Evolutionary conservation across 192 early-diverging fungal species (phyloP), one percentile per base, ranked within the genome.

Genomic region (Linnemannia exigua): DNA sequence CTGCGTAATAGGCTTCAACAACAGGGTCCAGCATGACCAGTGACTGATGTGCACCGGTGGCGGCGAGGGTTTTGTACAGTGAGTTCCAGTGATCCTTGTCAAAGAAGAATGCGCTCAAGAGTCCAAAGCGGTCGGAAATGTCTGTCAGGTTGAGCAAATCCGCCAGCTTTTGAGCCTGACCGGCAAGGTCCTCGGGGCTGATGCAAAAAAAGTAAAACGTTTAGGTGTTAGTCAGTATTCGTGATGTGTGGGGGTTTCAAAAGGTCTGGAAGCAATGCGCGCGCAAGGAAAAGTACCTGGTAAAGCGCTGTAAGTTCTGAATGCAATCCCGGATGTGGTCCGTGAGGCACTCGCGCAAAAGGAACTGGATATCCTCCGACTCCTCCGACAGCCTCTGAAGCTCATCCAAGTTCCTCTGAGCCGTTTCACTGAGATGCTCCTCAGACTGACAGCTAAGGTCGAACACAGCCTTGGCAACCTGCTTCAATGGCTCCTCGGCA

Each of bases 101-200:
- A 50, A 86, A 87, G 50, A 90, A 70, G 31, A 90, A 88, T 16
- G 73, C 38, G 19, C 58, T 67, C 28, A 76, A 48, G 5, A 84
- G 69, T 31, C 58, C 74, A 48, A 86, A 86, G 25, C 84, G 47
- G 0, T 86, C 84, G 1, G 78, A 44, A 5, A 72, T n/a, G 16
- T 86, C 84, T 0, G 77, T 37, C 77, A 86, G 33, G 11, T 77
- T 41, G 17, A 86, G 70, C 22, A 86, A n/a, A 46, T 86, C 84
- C 3, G 74, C 74, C 46, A 91, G 48, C 31, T 87, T 89, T 1
- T 77, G 73, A 9, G 80, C 87, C 8, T 89, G 87, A 36, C 79
- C 72, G 14, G 84, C 89, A 54, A 89, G 89, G 25, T 91, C 90
- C 41, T 84, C 79, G 36, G 91, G 90, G 74, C 91, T 92, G 74